A percentile compares a stretch with the other conserved stretches of the same genome.
These are phyloP conservation scores for Tolypocladium tundrense DNA, from an alignment of 2,329 filamentous ascomycete genomes.

Conservation along the genomic window DNA sequence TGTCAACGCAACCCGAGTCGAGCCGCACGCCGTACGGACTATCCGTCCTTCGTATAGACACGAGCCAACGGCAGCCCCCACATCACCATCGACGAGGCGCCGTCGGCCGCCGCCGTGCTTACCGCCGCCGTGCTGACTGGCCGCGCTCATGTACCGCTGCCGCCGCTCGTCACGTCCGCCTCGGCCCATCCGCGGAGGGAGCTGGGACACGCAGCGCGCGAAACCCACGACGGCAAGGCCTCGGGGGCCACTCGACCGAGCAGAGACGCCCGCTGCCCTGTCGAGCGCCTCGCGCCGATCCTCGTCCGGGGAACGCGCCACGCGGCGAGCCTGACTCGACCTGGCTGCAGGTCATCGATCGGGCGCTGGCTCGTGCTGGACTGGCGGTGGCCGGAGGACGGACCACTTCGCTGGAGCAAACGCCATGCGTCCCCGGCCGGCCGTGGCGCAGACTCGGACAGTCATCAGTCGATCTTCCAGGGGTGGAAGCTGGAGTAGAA, in stretches of 20 bases:
- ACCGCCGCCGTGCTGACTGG: background rate
- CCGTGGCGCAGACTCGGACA: background rate
- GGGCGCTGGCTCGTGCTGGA: background rate
- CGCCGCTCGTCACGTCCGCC: background rate
- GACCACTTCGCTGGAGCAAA: background rate
- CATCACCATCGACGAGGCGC: background rate
- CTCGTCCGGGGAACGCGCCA: background rate
- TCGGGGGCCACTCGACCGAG: background rate
- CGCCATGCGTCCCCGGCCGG: background rate
- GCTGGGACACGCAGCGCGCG: background rate
- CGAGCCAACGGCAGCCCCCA: background rate
- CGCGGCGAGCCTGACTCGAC: background rate
- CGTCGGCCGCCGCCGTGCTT: background rate
- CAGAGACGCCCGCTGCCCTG: background rate
- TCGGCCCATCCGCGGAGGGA: background rate
- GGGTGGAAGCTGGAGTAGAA: background rate
- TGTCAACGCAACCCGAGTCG: background rate
- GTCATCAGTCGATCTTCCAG: background rate
- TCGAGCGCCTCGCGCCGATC: background rate
- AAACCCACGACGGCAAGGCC: too few species aligned
- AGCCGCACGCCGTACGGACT: background rate
- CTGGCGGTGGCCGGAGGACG: too few species aligned
- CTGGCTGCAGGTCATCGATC: background rate
- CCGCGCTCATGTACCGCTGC: background rate
- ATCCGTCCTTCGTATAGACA: background rate